Base-by-base conservation (phyloP, 371 early-diverging fungal genomes). In the Cokeromyces recurvatus region DNA sequence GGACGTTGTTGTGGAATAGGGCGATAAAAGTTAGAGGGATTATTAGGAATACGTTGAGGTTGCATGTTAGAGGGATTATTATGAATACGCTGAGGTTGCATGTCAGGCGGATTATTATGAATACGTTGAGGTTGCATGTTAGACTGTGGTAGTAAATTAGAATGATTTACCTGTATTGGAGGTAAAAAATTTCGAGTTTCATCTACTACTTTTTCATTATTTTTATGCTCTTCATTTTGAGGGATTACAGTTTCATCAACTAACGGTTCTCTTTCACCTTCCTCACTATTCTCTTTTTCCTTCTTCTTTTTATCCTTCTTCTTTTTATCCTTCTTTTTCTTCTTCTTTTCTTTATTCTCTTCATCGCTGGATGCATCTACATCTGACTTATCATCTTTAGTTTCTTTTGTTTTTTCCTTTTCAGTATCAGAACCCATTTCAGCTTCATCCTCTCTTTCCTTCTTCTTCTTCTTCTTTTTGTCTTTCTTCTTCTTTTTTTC, bases 261-360 rank as follows among this genome's bases (percentile, higher is more conserved):
- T 20, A 19, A 9, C 21, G 9, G 11, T 46, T 51, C 32, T 46
- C 45, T 25, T 55, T 46, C 23, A 46, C 46, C 10, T 46, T 46
- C 46, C n/a, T n/a, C n/a, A n/a, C n/a, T n/a, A n/a, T 56, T 56
- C n/a, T 55, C 38, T 32, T 55, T 38, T n/a, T 46, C 41, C 16
- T 45, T 31, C 40, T 48, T 35, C 17, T 42, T 23, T 12, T 49
- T 37, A 11, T 49, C 39, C 32, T 48, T 44, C 24, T 45, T 32
- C 12, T 55, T 21, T 25, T 47, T 47, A n/a, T 55, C 44, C 15
- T 47, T 46, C 23, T 43, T 27, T 34, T 48, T 57, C 21, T 57
- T 51, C 32, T 46, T 43, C 22, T 50, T 37, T 20, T n/a, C 6
- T 32, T 38, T 46, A 10, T 51, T 37, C 19, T 53, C 47, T 23